A percentile compares a stretch with the other conserved stretches of the same genome.
Conservation (phyloP, 2,329 filamentous ascomycete genomes). For the Colletotrichum paranaense region DNA sequence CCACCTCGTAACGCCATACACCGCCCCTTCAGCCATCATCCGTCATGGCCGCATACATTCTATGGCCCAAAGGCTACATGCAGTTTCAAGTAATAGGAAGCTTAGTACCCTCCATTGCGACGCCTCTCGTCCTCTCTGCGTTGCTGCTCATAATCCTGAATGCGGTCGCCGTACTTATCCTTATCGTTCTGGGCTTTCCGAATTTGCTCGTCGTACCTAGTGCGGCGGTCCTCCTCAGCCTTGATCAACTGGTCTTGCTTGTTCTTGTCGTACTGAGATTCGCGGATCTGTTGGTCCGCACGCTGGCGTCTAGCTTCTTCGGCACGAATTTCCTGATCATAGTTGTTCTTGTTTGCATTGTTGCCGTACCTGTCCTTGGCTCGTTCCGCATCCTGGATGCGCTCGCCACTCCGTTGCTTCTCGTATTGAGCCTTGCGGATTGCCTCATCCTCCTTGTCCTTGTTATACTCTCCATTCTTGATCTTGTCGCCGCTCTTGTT, state of each 20-base stretch:
- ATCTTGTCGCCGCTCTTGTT: not conserved
- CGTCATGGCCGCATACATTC: not conserved
- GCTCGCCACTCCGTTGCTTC: not conserved
- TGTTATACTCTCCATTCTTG: not conserved
- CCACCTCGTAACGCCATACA: not conserved
- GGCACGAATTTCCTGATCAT: not conserved
- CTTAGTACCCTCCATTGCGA: not conserved
- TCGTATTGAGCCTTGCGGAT: conserved; percentile 6
- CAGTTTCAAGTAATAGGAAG: not conserved
- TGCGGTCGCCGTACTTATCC: not conserved
- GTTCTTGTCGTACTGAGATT: not conserved
- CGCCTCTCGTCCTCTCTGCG: not conserved
- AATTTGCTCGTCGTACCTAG: not conserved
- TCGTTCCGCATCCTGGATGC: not conserved
- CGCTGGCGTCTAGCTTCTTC: not conserved
- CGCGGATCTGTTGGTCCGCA: not conserved
- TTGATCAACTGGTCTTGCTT: not conserved
- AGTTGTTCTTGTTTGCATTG: not conserved
- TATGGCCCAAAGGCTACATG: not conserved
- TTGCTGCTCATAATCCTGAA: not conserved
- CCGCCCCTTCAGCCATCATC: too few species aligned
- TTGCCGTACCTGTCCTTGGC: not conserved
- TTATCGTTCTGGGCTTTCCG: not conserved
- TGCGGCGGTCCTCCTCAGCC: not conserved
- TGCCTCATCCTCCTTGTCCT: not conserved